phyloP scores from a whole-genome alignment of 208 protist genomes.

The Trypanosoma vivax region DNA sequence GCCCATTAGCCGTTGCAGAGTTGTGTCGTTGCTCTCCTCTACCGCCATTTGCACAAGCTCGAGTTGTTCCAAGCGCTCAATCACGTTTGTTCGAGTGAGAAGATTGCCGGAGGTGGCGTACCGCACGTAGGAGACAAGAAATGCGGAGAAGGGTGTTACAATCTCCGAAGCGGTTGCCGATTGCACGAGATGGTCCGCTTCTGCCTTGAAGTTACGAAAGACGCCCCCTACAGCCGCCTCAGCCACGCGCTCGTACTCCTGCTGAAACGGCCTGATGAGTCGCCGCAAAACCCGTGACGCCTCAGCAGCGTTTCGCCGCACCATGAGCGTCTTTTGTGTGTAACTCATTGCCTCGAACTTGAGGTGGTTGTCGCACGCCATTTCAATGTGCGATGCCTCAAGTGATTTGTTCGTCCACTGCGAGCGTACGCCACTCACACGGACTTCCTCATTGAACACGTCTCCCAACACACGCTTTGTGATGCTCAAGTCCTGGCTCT shows the following conservation, averaged over 20 bases:
- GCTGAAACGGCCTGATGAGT: constrained; percentile 70
- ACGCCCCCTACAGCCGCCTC: constrained; percentile 63
- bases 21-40: constrained; percentile 47
- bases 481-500: constrained; percentile 60
- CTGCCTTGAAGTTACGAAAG: constrained; percentile 66
- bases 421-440: constrained; percentile 67
- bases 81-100: constrained; percentile 63
- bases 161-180: constrained; percentile 47
- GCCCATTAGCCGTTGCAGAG: constrained; percentile 56
- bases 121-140: constrained; percentile 69
- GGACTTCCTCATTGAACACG: constrained; percentile 77
- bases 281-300: constrained; percentile 53
- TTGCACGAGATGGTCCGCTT: constrained; percentile 60
- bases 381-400: constrained; percentile 85
- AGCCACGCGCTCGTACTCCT: constrained; percentile 62
- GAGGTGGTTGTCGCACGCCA: constrained; percentile 69
- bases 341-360: constrained; percentile 74
- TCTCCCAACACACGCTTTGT: constrained; percentile 77
- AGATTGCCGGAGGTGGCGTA: constrained; percentile 53
- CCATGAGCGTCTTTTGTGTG: constrained; percentile 70
- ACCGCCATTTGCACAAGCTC: constrained; percentile 51
- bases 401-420: constrained; percentile 85
- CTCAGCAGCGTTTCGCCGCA: constrained; percentile 62
- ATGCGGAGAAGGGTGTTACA: constrained; percentile 67
- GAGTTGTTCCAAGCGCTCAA: constrained; percentile 49